A percentile compares a stretch with the other conserved stretches of the same genome.
phyloP scores from a whole-genome alignment of 371 early-diverging fungal species.

The Capillidium heterosporum region DNA sequence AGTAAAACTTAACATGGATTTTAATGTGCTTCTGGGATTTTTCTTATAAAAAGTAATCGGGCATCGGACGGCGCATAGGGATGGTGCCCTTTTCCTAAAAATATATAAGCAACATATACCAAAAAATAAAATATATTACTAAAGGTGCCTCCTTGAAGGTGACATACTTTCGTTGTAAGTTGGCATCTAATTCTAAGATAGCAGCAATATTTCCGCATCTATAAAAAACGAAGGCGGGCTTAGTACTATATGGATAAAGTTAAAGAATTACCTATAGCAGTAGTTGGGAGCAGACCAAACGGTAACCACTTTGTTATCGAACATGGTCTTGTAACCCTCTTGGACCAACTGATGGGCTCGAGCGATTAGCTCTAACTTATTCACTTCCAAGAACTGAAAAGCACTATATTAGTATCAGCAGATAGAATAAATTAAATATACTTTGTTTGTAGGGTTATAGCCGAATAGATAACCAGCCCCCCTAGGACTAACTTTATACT shows the following conservation, averaged over 20 bases:
- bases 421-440: conserved; percentile 14
- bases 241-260: not conserved
- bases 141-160: conserved; percentile 29
- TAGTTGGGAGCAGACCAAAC: conserved; percentile 99
- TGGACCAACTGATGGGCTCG: conserved; percentile 98
- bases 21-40: too few species aligned
- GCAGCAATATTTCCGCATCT: conserved; percentile 98
- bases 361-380: conserved; percentile 85
- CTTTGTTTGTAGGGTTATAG: conserved; percentile 65
- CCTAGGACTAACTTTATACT: conserved; percentile 95
- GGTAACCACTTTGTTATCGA: conserved; percentile 90
- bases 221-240: not conserved
- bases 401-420: not conserved
- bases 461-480: conserved; percentile 99
- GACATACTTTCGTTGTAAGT: conserved; percentile 62
- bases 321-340: conserved; percentile 95
- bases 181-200: conserved; percentile 89
- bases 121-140: not conserved
- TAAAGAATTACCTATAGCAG: conserved; percentile 54
- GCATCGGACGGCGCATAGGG: not conserved
- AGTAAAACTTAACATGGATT: too few species aligned
- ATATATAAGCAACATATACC: not conserved
- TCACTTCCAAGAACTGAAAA: conserved; percentile 64
- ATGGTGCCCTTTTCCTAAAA: not conserved
- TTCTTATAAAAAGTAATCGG: conserved; percentile 3